Percentiles rank a stretch among this genome's conserved stretches.
These are phyloP conservation scores for apple (Malus domestica) DNA, from an alignment of 306 rosid species.

Conservation along the genomic window ASM211411v1 NC_041797.1:29608501-29609000, in stretches of 20 bases:
- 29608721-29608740: background rate
- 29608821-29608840: background rate
- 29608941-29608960: background rate
- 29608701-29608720: background rate
- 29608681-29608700: background rate
- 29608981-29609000: background rate
- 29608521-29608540: background rate
- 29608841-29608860: background rate
- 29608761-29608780: slow-evolving; percentile 12
- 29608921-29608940: background rate
- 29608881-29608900: background rate
- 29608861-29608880: background rate
- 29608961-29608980: background rate
- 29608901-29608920: background rate
- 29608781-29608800: slow-evolving; percentile 25
- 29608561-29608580: background rate
- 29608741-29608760: background rate
- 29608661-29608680: background rate
- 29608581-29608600: background rate
- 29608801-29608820: slow-evolving; percentile 20
- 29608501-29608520: slow-evolving; percentile 56
- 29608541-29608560: background rate
- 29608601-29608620: background rate
- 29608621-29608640: background rate
- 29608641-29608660: background rate